Conservation (phyloP, 23 red algal species). For the Gracilaria caudata region DNA sequence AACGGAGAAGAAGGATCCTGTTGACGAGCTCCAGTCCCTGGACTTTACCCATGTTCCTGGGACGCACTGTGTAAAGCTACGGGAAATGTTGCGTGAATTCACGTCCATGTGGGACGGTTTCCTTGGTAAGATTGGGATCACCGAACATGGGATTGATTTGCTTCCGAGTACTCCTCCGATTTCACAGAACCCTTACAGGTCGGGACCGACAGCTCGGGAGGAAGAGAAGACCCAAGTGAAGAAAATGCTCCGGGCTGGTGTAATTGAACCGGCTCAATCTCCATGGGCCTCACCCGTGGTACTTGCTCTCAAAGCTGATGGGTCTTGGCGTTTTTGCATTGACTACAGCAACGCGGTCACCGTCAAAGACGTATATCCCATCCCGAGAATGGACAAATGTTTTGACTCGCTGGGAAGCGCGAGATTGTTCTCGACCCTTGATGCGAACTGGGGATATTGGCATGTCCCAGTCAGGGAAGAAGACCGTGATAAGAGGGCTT, state of each 20-base stretch:
- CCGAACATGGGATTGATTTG: conserved; percentile 6
- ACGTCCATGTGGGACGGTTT: conserved; percentile 8
- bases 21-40: background rate
- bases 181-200: background rate
- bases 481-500: background rate
- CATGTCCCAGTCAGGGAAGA: background rate
- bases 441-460: background rate
- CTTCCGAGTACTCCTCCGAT: background rate
- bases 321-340: background rate
- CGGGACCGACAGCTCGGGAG: conserved; percentile 3
- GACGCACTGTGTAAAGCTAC: background rate
- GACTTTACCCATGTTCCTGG: background rate
- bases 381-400: background rate
- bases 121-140: background rate
- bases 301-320: conserved; percentile 1
- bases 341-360: background rate
- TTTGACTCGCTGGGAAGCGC: conserved; percentile 10
- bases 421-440: background rate
- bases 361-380: background rate
- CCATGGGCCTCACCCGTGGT: background rate
- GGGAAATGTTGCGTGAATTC: background rate
- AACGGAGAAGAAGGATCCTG: too few relatives aligned
- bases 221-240: background rate
- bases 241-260: background rate
- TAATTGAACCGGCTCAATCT: background rate